Percentiles rank a stretch among this genome's conserved stretches.
Conservation (phyloP, 1,284 basidiomycete species). For the Trichosporon sp. region DNA sequence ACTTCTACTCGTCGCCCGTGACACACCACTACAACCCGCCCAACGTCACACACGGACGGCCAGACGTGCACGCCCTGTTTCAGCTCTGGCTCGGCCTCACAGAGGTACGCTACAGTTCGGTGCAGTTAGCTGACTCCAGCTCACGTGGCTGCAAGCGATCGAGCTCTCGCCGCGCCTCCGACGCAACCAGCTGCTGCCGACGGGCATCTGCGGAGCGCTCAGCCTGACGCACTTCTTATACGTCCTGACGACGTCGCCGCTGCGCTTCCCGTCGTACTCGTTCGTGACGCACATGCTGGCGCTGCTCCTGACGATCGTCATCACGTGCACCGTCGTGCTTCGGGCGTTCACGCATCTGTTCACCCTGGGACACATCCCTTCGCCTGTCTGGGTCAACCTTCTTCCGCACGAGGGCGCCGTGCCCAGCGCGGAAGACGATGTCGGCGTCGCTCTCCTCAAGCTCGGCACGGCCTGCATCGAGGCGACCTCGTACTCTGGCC, state of each 20-base stretch:
- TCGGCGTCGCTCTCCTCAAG: slow-evolving; percentile 44
- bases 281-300: slow-evolving; percentile 47
- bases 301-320: slow-evolving; percentile 40
- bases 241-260: slow-evolving; percentile 33
- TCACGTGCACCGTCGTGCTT: slow-evolving; percentile 39
- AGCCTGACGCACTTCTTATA: slow-evolving; percentile 45
- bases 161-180: slow-evolving; percentile 34
- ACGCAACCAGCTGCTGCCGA: slow-evolving; percentile 42
- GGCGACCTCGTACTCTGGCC: slow-evolving; percentile 41
- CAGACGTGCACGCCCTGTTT: slow-evolving; percentile 45
- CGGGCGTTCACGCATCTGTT: slow-evolving; percentile 44
- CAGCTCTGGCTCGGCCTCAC: slow-evolving; percentile 46
- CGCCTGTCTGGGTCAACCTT: slow-evolving; percentile 34
- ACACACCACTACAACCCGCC: slow-evolving; percentile 40
- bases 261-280: slow-evolving; percentile 46
- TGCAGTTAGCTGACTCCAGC: slow-evolving; percentile 19
- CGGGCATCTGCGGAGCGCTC: slow-evolving; percentile 41
- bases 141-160: slow-evolving; percentile 44
- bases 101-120: slow-evolving; percentile 26
- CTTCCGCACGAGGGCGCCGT: slow-evolving; percentile 43
- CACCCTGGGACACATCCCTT: slow-evolving; percentile 46
- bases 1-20: slow-evolving; percentile 47
- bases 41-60: slow-evolving; percentile 31
- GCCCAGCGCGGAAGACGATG: slow-evolving; percentile 43
- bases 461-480: slow-evolving; percentile 47